Percentiles rank a stretch among this genome's conserved stretches.
These are phyloP conservation scores for Furcasterigmium sp. DNA, from an alignment of 2,329 filamentous ascomycete species.

Conservation along the genomic window DNA sequence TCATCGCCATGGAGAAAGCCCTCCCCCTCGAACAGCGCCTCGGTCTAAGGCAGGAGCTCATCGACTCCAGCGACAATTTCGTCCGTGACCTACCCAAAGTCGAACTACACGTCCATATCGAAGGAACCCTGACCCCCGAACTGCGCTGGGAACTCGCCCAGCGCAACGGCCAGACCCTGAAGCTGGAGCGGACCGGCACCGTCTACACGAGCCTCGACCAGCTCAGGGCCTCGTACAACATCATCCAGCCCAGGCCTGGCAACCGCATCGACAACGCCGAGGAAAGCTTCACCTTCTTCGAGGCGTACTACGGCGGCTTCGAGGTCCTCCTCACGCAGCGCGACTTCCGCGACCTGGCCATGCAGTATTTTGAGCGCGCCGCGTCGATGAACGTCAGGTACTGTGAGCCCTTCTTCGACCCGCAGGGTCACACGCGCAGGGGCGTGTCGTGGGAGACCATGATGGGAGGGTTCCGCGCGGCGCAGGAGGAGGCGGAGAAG, in stretches of 20 bases:
- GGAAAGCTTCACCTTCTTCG: constrained; percentile 72
- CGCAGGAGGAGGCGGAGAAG: constrained; percentile 52
- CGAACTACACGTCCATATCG: constrained; percentile 76
- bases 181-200: constrained; percentile 41
- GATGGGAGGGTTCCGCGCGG: constrained; percentile 55
- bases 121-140: constrained; percentile 65
- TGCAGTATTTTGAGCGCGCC: constrained; percentile 64
- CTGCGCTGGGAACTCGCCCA: constrained; percentile 64
- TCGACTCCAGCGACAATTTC: too few relatives aligned
- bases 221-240: constrained; percentile 39
- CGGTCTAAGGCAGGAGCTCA: too few relatives aligned
- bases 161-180: constrained; percentile 58
- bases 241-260: constrained; percentile 61
- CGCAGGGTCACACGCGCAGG: constrained; percentile 64
- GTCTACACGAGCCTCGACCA: constrained; percentile 56
- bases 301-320: constrained; percentile 75
- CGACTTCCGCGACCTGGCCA: constrained; percentile 70
- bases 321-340: constrained; percentile 55
- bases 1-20: too few relatives aligned
- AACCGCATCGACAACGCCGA: constrained; percentile 63
- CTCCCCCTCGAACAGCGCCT: too few relatives aligned
- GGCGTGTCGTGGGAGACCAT: constrained; percentile 59
- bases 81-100: too few relatives aligned
- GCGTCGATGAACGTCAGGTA: constrained; percentile 60
- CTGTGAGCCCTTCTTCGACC: constrained; percentile 76